Percentiles rank a stretch among this genome's conserved stretches.
Conservation (phyloP, 1,284 basidiomycete genomes). For the Pulchroboletus neoregius region DNA sequence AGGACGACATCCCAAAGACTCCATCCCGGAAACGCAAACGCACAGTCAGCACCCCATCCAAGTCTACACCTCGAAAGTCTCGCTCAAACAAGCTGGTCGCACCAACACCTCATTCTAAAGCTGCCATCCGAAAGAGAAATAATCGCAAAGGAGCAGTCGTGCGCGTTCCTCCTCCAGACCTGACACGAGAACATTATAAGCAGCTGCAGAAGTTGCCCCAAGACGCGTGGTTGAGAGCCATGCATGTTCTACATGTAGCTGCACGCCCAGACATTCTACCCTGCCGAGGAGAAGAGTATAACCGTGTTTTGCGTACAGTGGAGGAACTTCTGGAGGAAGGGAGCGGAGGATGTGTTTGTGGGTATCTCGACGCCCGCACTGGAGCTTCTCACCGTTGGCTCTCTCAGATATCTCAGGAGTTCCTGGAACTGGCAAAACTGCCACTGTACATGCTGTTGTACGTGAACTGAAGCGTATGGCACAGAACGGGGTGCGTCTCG, state of each 20-base stretch:
- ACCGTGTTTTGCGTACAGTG: constrained; percentile 72
- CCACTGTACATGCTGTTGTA: constrained; percentile 91
- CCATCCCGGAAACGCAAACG: constrained; percentile 40
- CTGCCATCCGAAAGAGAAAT: constrained; percentile 44
- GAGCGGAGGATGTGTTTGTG: constrained; percentile 93
- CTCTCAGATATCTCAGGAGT: constrained; percentile 89
- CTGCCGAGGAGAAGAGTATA: constrained; percentile 87
- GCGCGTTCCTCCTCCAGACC: constrained; percentile 36
- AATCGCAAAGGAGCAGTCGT: constrained; percentile 35
- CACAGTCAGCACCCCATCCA: constrained; percentile 26
- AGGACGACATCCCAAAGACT: constrained; percentile 31
- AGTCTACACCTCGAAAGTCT: constrained; percentile 31
- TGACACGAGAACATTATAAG: constrained; percentile 35
- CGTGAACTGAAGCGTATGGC: constrained; percentile 87
- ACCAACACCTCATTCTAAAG: constrained; percentile 68
- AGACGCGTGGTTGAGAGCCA: constrained; percentile 80
- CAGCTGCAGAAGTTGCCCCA: constrained; percentile 48
- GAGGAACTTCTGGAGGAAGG: constrained; percentile 89
- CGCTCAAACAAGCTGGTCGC: constrained; percentile 38
- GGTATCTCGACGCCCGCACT: constrained; percentile 34
- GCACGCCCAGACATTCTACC: constrained; percentile 88
- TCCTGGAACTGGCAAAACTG: constrained; percentile 98
- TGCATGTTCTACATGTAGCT: constrained; percentile 90
- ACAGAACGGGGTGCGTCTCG: constrained; percentile 58
- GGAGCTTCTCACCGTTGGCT: not conserved